A percentile compares a stretch with the other conserved stretches of the same genome.
Conservation (phyloP, 805 yeast genomes). For the Debaryomyces tyrocola region DNA sequence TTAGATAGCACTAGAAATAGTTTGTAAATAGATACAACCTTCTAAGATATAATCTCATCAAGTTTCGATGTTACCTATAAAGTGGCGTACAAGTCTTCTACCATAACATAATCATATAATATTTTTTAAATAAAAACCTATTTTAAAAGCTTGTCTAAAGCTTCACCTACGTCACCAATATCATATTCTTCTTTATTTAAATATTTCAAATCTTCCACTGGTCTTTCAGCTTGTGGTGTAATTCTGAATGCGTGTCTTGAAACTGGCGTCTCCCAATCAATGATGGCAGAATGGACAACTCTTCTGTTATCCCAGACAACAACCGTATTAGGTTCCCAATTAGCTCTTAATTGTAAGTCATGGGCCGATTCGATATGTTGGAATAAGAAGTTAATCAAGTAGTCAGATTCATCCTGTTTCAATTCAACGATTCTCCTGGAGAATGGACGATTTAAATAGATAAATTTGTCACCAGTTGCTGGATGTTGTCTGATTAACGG, state of each 20-base stretch:
- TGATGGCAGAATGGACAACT: constrained; percentile 66
- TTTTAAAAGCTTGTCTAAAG: constrained; percentile 19
- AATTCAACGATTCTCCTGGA: constrained; percentile 68
- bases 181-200: constrained; percentile 36
- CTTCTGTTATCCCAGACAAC: constrained; percentile 81
- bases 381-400: constrained; percentile 56
- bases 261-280: constrained; percentile 68
- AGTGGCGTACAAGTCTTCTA: no score
- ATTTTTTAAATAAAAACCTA: no score
- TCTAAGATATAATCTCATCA: no score
- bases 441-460: constrained; percentile 60
- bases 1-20: no score
- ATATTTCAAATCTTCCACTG: constrained; percentile 45
- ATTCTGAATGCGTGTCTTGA: constrained; percentile 74
- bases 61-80: no score
- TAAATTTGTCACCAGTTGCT: constrained; percentile 60
- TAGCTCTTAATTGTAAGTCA: constrained; percentile 69
- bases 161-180: constrained; percentile 33
- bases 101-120: no score
- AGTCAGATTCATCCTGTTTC: constrained; percentile 69
- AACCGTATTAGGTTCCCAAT: constrained; percentile 69
- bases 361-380: constrained; percentile 51
- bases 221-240: constrained; percentile 73
- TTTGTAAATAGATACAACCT: no score
- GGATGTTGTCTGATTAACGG: constrained; percentile 76